Evolutionary conservation across 2,329 filamentous ascomycete species (phyloP).

Genomic region (Botrytis hyacinthi): DNA sequence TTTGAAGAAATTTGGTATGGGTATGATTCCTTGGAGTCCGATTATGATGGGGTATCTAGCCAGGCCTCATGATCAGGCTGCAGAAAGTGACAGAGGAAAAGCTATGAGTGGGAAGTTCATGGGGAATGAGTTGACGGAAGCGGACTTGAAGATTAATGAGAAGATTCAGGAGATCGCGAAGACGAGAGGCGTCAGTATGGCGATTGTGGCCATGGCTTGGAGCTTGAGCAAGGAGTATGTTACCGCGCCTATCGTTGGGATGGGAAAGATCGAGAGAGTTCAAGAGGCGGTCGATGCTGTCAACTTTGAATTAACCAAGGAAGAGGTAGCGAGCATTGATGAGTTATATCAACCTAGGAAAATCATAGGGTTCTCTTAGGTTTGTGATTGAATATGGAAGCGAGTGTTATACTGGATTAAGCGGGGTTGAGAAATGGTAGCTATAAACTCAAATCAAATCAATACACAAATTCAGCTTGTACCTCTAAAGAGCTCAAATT

Average conservation of each 20-base stretch:
- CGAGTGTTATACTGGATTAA: not conserved
- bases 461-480: not conserved
- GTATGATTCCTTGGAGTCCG: conserved; percentile 43
- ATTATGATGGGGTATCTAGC: conserved; percentile 36
- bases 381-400: not conserved
- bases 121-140: conserved; percentile 26
- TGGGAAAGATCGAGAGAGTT: conserved; percentile 48
- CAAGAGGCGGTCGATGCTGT: conserved; percentile 51
- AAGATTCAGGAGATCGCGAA: conserved; percentile 44
- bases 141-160: conserved; percentile 32
- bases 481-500: not conserved
- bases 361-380: not conserved
- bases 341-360: conserved; percentile 44
- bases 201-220: conserved; percentile 59
- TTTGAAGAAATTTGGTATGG: conserved; percentile 36
- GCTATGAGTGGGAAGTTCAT: conserved; percentile 25
- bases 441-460: too few species aligned
- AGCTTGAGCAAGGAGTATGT: conserved; percentile 40
- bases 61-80: conserved; percentile 24
- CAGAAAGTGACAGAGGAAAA: conserved; percentile 24
- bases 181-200: conserved; percentile 57
- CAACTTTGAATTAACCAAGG: conserved; percentile 46
- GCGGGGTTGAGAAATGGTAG: not conserved
- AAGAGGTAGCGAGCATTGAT: conserved; percentile 54
- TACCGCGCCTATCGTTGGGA: conserved; percentile 52